Evolutionary conservation across 768 basidiomycete species (phyloP), one percentile per base, ranked within the genome.

Genomic region (Pilatotrama ljubarskyi): DNA sequence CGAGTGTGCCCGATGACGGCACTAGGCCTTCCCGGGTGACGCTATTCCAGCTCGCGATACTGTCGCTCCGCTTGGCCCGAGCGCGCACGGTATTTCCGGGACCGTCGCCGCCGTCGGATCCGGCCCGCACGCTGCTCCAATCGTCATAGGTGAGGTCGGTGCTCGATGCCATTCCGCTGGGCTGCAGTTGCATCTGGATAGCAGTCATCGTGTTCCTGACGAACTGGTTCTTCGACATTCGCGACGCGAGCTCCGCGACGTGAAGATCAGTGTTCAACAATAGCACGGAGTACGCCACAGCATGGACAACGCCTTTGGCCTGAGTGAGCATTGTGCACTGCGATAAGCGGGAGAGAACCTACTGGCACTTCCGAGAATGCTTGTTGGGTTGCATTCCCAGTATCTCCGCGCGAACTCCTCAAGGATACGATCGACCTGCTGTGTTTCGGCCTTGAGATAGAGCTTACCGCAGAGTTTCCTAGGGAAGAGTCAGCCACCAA

Each of bases 201-300:
- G 93, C 89, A 3, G 84, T 76, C 72, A 98, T 82, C 1, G 95
- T 98, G 72, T 98, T 98, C 50, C 87, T 84, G 7, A 98, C 87
- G 73, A 98, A 99, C 69, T 98, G 95, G 52, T 68, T 81, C 18
- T 91, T 84, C 1, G 96, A 95, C 97, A 98, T 99, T 61, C 92
- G 88, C 3, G 82, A 84, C 17, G 84, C 73, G 25, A 97, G 80
- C 37, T 98, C 95, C 32, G 95, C 97, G 51, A 99, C 89, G 73
- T 99, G 96, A 35, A 99, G 82, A 72, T 99, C 97, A 25, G 97
- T 99, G 76, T 99, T 99, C 51, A 98, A 83, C 32, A 98, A 81
- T 0, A 99, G 77, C 38, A 99, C 82, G 2, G 95, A 97, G 68
- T 96, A 98, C 1, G 93, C 82, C 48, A 95, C 90, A 2, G 93